Conservation (phyloP, 2,329 filamentous ascomycete genomes). For the Pseudogymnoascus sp. region DNA sequence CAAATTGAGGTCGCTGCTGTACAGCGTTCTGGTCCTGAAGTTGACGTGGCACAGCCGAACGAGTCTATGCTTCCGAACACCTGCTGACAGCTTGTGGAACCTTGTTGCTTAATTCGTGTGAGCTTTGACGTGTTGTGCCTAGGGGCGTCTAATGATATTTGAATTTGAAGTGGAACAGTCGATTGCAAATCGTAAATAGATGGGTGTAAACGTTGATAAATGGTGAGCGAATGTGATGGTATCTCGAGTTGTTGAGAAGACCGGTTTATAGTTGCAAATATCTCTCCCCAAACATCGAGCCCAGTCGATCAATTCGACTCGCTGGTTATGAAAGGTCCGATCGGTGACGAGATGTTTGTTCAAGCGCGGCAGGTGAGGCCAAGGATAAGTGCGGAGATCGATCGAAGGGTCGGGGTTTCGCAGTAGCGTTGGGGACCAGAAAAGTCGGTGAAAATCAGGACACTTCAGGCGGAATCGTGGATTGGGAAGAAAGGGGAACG, state of each 20-base stretch:
- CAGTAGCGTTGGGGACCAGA: neutral
- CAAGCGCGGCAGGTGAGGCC: neutral
- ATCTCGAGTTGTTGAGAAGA: neutral
- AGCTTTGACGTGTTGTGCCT: constrained; percentile 2
- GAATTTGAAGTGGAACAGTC: neutral
- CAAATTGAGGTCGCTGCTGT: neutral
- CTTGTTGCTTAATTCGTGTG: neutral
- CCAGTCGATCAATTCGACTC: neutral
- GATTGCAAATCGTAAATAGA: constrained; percentile 4
- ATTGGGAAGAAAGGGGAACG: neutral
- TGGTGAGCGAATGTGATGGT: neutral
- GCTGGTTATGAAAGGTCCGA: neutral
- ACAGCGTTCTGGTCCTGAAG: constrained; percentile 1
- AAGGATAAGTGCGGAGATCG: neutral
- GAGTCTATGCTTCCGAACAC: neutral
- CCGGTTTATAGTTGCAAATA: neutral
- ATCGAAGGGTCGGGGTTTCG: constrained; percentile 5
- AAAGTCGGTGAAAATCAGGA: neutral
- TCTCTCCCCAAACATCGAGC: neutral
- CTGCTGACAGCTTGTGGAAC: neutral
- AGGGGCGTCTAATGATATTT: constrained; percentile 2
- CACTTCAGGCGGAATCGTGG: neutral
- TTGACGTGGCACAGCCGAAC: constrained; percentile 7
- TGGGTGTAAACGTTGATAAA: neutral
- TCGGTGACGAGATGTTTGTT: neutral